Base-by-base conservation (phyloP, 208 protist species). In the Acanthamoeba castellanii region DNA sequence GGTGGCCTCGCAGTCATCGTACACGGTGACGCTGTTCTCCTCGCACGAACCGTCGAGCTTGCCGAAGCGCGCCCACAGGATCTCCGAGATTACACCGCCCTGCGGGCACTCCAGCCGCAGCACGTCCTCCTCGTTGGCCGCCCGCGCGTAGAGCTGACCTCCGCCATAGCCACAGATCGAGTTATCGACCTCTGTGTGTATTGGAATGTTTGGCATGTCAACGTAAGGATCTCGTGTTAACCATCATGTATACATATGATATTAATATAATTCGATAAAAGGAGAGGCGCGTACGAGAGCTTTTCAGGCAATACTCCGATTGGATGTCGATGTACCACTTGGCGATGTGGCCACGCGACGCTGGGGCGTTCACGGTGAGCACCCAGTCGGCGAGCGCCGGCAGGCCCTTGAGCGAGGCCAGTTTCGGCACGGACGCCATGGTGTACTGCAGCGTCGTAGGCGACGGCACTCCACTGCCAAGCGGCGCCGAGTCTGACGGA, bases 21-120 rank as follows among this genome's bases (percentile, higher is more conserved):
- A 61, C 1, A 87, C 78, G 5, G 16, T 14, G 6, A 87, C 45
- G 50, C 42, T 59, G 78, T 87, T 22, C 78, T 16, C 3, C 78
- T 87, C 47, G 47, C 78, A 87, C 78, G 78, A 87, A 11, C 78
- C 78, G 7, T 87, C 78, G 78, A 87, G 18, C 78, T 87, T 87
- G 25, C 78, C 78, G 78, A 87, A 87, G 13, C 78, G 78, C 0
- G 78, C 78, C 78, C 78, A 87, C 45, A 30, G 0, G 11, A 87
- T 87, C 27, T 37, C 13, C 6, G 78, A 37, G 25, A 87, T 87
- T 0, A 87, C 78, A 9, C 78, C 78, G 78, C 78, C 78, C 50
- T 87, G 78, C 37, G 78, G 78, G n/a, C 78, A 87, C 50, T 87
- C 78, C 1, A 87, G 50, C 0, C n/a, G 47, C 4, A 87, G 22